Evolutionary conservation across 371 early-diverging fungal genomes (phyloP), one percentile per base, ranked within the genome.

Genomic region (Funneliformis caledonium): DNA sequence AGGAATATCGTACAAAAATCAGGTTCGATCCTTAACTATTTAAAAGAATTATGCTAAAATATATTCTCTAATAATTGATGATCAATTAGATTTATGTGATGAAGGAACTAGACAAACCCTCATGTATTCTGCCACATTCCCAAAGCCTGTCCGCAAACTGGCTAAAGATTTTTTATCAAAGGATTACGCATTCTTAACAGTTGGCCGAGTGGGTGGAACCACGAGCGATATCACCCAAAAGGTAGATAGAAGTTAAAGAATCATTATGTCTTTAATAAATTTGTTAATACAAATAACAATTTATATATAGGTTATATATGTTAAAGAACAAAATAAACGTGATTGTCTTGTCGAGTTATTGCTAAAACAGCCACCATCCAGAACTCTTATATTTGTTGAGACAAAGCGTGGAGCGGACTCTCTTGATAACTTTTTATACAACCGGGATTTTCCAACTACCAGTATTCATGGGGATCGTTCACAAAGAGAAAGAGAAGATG

Each of bases 121-220:
- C 80, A 95, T 98, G 94, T 97, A 97, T 86, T 90, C 89, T 60
- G 93, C 92, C 52, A 94, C 93, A 19, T 93, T 92, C 90, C 92
- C 93, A 31, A 90, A 88, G 80, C 88, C 92, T 33, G 94, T 99
- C 48, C 92, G 93, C 74, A 92, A 92, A 81, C 89, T 98, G 26
- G 95, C 97, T 61, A 83, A 87, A 77, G 92, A 93, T 82, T 98
- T 95, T 86, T 86, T 97, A 42, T n/a, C 33, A 26, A 16, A 69
- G n/a, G 42, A 31, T 22, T 16, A 70, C n/a, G 0, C 60, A 0
- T 79, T 79, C 48, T 48, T 79, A 9, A 79, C 60, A n/a, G 79
- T 79, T 37, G 79, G 79, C 1, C 56, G 80, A 31, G 60, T 82
- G 22, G 82, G 82, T 45, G 75, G 80, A 16, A 82, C 80, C 1